Evolutionary conservation across 2,329 filamentous ascomycete genomes (phyloP).

Genomic region (Colletotrichum liriopes): DNA sequence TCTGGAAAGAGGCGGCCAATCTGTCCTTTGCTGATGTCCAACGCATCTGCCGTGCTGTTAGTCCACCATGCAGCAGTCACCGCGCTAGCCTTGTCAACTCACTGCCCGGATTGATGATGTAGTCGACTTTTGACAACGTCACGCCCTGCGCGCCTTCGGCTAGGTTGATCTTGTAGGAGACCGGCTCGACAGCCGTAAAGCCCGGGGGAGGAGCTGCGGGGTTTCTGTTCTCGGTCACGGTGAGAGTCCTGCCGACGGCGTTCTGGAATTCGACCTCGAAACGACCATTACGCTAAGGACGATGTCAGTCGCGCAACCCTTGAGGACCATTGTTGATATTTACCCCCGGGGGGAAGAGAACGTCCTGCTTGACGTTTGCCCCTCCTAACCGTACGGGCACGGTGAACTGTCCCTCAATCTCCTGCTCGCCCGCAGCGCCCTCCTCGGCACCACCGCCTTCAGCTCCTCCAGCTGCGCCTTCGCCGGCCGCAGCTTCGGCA

Average conservation of each 20-base stretch:
- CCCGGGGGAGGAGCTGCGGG: slow-evolving; percentile 54
- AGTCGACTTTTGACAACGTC: slow-evolving; percentile 59
- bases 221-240: slow-evolving; percentile 55
- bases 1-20: slow-evolving; percentile 55
- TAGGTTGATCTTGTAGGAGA: slow-evolving; percentile 54
- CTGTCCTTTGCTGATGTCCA: slow-evolving; percentile 55
- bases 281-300: slow-evolving; percentile 48
- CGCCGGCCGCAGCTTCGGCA: not conserved
- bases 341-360: slow-evolving; percentile 53
- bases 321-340: slow-evolving; percentile 29
- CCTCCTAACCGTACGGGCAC: slow-evolving; percentile 50
- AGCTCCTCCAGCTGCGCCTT: slow-evolving; percentile 18
- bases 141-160: slow-evolving; percentile 51
- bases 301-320: not conserved
- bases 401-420: slow-evolving; percentile 51
- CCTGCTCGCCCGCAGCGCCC: slow-evolving; percentile 48
- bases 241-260: slow-evolving; percentile 50
- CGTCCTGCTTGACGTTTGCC: slow-evolving; percentile 53
- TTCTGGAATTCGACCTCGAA: slow-evolving; percentile 60
- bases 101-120: slow-evolving; percentile 55
- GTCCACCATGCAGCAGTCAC: not conserved
- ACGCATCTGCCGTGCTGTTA: slow-evolving; percentile 44
- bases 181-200: slow-evolving; percentile 55
- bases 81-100: slow-evolving; percentile 36
- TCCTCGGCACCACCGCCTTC: slow-evolving; percentile 15